These are phyloP conservation scores for Alternaria postmessia DNA, from an alignment of 2,329 filamentous ascomycete genomes.

Conservation along the genomic window DNA sequence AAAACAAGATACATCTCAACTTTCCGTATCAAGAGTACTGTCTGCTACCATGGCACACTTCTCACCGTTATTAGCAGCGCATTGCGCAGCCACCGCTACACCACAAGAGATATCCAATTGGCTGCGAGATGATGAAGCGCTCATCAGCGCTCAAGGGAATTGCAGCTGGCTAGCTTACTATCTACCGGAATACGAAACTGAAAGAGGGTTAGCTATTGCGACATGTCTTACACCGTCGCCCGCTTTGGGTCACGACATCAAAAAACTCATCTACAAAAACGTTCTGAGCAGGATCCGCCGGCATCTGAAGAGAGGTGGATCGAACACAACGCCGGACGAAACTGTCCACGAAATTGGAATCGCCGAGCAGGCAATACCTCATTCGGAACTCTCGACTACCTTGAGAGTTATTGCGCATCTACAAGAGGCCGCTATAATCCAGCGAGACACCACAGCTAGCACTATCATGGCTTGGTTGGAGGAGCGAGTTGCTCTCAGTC, in stretches of 20 bases:
- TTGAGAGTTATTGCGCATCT: slow-evolving; percentile 12
- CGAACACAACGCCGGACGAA: neutral
- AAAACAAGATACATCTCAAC: neutral
- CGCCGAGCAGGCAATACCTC: neutral
- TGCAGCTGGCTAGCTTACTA: slow-evolving; percentile 21
- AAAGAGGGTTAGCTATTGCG: slow-evolving; percentile 4
- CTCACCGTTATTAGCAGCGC: slow-evolving; percentile 7
- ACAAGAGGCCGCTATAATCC: slow-evolving; percentile 7
- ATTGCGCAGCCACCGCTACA: slow-evolving; percentile 6
- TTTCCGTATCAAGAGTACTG: neutral
- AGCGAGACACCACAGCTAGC: slow-evolving; percentile 7
- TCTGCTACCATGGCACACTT: neutral
- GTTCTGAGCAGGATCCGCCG: neutral
- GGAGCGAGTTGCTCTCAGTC: neutral
- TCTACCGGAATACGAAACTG: slow-evolving; percentile 6
- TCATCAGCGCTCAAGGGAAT: slow-evolving; percentile 7
- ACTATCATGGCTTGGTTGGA: slow-evolving; percentile 1
- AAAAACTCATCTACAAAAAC: slow-evolving; percentile 8
- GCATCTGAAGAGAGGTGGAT: neutral
- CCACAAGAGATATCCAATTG: slow-evolving; percentile 7
- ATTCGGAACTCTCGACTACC: slow-evolving; percentile 13
- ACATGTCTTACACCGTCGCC: neutral
- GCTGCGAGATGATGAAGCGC: slow-evolving; percentile 15
- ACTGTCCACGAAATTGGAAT: neutral
- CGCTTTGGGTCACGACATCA: slow-evolving; percentile 1